Conservation (phyloP, 108 stramenopile species). For the Nitzschia sp. region DNA sequence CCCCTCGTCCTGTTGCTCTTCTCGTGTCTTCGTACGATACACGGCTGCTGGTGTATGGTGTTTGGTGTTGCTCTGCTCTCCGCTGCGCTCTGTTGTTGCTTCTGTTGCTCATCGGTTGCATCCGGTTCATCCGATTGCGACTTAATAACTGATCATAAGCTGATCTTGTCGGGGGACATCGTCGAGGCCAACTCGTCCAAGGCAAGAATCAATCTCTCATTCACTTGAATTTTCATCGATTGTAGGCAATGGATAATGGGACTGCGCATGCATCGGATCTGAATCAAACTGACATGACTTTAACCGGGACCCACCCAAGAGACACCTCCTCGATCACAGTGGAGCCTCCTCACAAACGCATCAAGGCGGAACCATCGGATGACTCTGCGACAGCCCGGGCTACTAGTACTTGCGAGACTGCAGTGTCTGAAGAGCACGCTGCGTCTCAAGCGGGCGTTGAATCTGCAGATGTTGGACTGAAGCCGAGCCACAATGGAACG, state of each 20-base stretch:
- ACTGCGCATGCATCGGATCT: neutral
- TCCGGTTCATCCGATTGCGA: too few relatives aligned
- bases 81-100: neutral
- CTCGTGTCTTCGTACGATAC: too few relatives aligned
- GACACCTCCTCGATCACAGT: neutral
- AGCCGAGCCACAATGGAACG: neutral
- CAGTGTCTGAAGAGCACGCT: neutral
- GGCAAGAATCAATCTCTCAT: neutral
- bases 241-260: conserved; percentile 4
- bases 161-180: conserved; percentile 1
- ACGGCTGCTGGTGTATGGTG: neutral
- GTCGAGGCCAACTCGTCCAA: neutral
- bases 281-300: neutral
- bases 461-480: neutral
- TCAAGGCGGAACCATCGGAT: conserved; percentile 19
- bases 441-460: neutral
- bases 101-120: too few relatives aligned
- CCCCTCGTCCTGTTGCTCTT: too few relatives aligned
- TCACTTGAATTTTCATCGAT: too few relatives aligned
- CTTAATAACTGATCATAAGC: too few relatives aligned
- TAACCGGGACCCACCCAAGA: neutral
- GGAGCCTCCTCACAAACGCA: conserved; percentile 25
- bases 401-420: too few relatives aligned
- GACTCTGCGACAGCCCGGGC: neutral
- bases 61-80: neutral